Evolutionary conservation across 1,284 basidiomycete genomes (phyloP), one percentile per base, ranked within the genome.

Genomic region (Pterulicium gracile): DNA sequence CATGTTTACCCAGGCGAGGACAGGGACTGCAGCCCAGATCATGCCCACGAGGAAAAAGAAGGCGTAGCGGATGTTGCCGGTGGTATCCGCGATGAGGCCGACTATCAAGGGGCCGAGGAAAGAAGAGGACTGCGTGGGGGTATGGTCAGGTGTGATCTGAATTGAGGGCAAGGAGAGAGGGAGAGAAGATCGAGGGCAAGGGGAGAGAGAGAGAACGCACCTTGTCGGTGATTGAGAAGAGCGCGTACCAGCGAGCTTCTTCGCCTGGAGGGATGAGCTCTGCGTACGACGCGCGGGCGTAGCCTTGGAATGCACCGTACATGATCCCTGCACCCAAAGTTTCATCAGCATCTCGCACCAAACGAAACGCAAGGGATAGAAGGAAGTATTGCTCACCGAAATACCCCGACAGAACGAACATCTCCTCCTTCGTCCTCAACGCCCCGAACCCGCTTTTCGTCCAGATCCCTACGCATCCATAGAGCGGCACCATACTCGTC

Each of bases 191-290:
- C 19, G n/a, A 24, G 35, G n/a, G 20, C 35, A 18, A 21, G 44
- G 35, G 46, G 21, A 43, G 13, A 41, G 18, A 10, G 47, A 24
- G 43, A 35, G 5, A 24, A 54, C 65, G 1, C 53, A 77, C 83
- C 70, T 90, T 91, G 66, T 89, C 88, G 0, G 90, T 94, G 54
- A 95, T 89, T 3, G 86, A 85, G 62, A 85, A 95, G 19, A 94
- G 64, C 1, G 78, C 88, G 56, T 79, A 83, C 84, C 85, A 91
- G 49, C 85, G 64, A 1, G 87, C 87, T 61, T 86, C 85, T 59
- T 90, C 84, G 0, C 83, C 80, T 0, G 73, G 75, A 0, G 88
- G 89, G 4, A 92, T 70, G 47, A 92, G 62, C 53, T 84, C 83
- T 2, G 85, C 77, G 56, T 86, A 92, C 43, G 82, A 77, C 1